Evolutionary conservation across 2,329 filamentous ascomycete species (phyloP).

Genomic region (Tolypocladium pustulatum): DNA sequence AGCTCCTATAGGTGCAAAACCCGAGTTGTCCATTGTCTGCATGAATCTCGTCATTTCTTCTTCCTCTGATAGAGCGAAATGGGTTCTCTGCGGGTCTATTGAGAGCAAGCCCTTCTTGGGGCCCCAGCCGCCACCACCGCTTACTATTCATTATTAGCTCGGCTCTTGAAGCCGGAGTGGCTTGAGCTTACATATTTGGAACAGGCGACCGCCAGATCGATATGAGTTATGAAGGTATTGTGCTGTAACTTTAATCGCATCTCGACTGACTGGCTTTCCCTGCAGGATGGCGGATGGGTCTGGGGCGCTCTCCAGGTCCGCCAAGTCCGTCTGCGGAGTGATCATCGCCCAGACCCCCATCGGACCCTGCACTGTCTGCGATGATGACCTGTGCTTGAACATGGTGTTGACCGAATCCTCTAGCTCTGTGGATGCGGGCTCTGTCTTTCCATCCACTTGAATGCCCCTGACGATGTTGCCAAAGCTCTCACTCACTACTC

Average conservation of each 20-base stretch:
- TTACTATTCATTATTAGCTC: conserved; percentile 36
- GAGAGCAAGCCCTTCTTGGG: conserved; percentile 69
- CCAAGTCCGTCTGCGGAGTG: conserved; percentile 28
- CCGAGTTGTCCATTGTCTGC: conserved; percentile 31
- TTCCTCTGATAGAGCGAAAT: conserved; percentile 33
- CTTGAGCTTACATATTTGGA: conserved; percentile 23
- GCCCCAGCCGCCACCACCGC: conserved; percentile 79
- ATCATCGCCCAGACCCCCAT: conserved; percentile 67
- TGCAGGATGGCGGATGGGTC: conserved; percentile 3
- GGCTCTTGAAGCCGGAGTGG: not conserved
- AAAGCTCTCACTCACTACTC: conserved; percentile 53
- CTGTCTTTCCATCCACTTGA: conserved; percentile 31
- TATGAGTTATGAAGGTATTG: conserved; percentile 23
- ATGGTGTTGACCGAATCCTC: conserved; percentile 53
- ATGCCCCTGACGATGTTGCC: conserved; percentile 70
- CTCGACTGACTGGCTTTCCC: conserved; percentile 2
- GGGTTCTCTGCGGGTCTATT: conserved; percentile 57
- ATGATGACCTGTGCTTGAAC: conserved; percentile 27
- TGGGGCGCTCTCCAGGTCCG: conserved; percentile 3
- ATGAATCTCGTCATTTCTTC: conserved; percentile 45
- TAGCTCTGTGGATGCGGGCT: conserved; percentile 61
- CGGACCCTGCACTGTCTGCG: conserved; percentile 26
- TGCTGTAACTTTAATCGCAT: conserved; percentile 14
- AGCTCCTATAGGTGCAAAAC: conserved; percentile 52
- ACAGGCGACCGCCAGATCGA: conserved; percentile 32